Evolutionary conservation across 139 green algal genomes (phyloP), one percentile per base, ranked within the genome.

Genomic region (Volvox reticuliferus): DNA sequence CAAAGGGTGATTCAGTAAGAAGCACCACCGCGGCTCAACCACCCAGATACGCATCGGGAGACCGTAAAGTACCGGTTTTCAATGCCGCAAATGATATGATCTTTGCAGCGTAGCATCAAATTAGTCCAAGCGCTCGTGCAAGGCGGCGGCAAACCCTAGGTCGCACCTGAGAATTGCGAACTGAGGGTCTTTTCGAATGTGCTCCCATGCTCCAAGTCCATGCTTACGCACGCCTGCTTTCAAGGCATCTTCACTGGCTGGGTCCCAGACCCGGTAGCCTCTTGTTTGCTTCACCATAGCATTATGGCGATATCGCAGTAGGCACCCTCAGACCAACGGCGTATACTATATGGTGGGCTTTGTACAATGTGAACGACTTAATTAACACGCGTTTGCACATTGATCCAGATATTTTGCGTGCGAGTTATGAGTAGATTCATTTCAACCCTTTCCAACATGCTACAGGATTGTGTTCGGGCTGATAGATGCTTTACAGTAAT

Each of bases 171-270:
- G 88, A 9, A 94, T 78, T 0, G 76, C 37, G 67, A 96, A 97
- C 33, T 95, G 89, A 28, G 94, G 91, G 73, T 98, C 96, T 22
- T 95, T 96, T 1, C 96, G 89, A 33, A 98, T 98, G 22, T 96
- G 85, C 89, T 98, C 95, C 96, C 96, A 98, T 0, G 94, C 93
- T 2, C 96, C 96, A 16, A 97, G 89, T 0, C 96, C 96, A 76
- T 97, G 95, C 87, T 96, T 96, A 24, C 89, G 84, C 18, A 98
- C 96, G 14, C 96, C 96, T 61, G 88, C 50, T 24, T 92, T 93
- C 5, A 97, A 86, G 0, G 94, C 94, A 21, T 94, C 78, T 79
- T 96, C 94, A 85, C 94, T 93, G 0, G 93, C 88, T 2, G 91
- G 78, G 35, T 83, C 92, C 94, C 94, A 96, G 17, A 95, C 93